Conservation (phyloP, 345 rosid genomes). For the Populus tremula region DNA sequence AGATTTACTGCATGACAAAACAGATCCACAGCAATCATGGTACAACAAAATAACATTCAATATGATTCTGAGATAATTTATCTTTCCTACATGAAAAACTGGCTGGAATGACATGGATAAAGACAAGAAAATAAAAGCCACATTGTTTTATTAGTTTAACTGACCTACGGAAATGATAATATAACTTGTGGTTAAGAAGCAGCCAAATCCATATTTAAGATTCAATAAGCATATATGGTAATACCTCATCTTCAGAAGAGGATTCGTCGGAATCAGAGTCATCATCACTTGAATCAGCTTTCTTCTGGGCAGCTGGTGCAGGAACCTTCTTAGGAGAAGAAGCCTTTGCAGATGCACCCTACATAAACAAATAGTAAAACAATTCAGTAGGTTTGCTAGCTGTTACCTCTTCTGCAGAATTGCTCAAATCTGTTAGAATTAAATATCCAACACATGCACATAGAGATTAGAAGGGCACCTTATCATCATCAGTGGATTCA, state of each 20-base stretch:
- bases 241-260: not conserved
- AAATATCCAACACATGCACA: not conserved
- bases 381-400: no score
- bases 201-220: no score
- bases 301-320: slow-evolving; percentile 18
- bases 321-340: slow-evolving; percentile 14
- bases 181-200: no score
- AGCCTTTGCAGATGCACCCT: slow-evolving; percentile 9
- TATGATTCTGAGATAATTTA: no score
- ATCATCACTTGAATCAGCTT: slow-evolving; percentile 32
- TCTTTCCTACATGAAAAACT: no score
- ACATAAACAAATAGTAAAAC: not conserved
- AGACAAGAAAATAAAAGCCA: no score
- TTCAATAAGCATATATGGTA: not conserved
- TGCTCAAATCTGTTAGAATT: not conserved
- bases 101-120: no score
- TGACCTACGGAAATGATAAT: no score
- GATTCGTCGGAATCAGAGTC: slow-evolving; percentile 17
- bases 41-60: not conserved
- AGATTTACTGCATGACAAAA: no score
- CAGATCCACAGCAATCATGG: no score
- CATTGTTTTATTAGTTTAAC: no score
- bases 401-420: no score
- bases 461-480: not conserved
- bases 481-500: slow-evolving; percentile 16